Base-by-base conservation (phyloP, 2,329 filamentous ascomycete species). In the Diaporthe batatas region DNA sequence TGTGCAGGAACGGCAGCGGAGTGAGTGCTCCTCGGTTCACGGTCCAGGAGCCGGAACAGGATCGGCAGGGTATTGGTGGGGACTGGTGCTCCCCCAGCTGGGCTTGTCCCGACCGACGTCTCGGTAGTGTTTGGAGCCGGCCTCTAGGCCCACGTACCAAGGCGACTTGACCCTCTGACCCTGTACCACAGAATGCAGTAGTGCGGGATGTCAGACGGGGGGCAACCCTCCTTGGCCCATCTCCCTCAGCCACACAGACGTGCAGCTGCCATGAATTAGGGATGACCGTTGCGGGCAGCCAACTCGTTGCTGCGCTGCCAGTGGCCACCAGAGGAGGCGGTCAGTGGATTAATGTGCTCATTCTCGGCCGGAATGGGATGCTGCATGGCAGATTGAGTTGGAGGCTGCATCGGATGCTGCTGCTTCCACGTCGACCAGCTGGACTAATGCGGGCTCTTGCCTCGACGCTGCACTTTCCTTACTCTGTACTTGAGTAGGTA, bases 401-500 rank as follows among this genome's bases (percentile, higher is more conserved):
- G 8, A 57, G 42, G 36, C 18, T 65, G 65, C 72, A 72, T 69
- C 72, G 72, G 70, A 72, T 53, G 70, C 53, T 57, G 12, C 49
- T 58, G 55, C 25, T 69, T 55, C 70, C 69, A 62, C 34, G 54
- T 47, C 36, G 67, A 57, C 29, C 42, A 36, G 59, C 44, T 11
- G 18, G 6, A 23, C 42, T 49, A 34, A 34, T 36, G 44, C 62
- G 32, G 51, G n/a, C 21, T 23, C 18, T 39, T 34, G 21, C 42
- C 23, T 44, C 18, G 23, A n/a, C 47, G 34, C 39, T 16, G 23
- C 34, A 16, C 10, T 11, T 36, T 11, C 34, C 34, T 11, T 36
- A 36, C 34, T 10, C 3, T 14, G 12, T 18, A 58, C n/a, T n/a
- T n/a, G n/a, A n/a, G n/a, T n/a, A n/a, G n/a, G n/a, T n/a, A n/a